These are phyloP conservation scores for Gossypium lobatum DNA, from an alignment of 441 rosid genomes.

Conservation along the genomic window DNA sequence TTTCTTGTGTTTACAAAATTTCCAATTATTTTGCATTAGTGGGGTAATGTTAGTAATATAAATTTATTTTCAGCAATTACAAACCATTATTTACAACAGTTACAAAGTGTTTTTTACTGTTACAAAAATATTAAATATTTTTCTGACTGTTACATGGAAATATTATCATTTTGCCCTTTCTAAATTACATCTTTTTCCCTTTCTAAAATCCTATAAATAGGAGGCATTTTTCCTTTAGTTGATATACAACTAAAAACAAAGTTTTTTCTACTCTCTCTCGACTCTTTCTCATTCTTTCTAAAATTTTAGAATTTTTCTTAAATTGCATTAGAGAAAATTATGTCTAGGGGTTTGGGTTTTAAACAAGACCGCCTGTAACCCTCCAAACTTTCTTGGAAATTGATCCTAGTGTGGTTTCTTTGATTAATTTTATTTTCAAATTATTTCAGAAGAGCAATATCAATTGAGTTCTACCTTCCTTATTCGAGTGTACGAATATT, in stretches of 20 bases:
- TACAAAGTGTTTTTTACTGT: background rate
- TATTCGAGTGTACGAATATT: no score
- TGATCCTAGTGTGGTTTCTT: background rate
- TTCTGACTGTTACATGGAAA: background rate
- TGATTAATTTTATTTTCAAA: background rate
- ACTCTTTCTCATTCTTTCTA: no score
- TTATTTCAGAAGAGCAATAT: no score
- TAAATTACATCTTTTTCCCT: background rate
- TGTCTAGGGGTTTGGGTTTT: background rate
- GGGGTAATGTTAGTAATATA: background rate
- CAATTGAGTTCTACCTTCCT: background rate
- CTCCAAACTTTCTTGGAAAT: background rate
- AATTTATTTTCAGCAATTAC: background rate
- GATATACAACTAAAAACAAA: background rate
- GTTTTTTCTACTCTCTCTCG: background rate
- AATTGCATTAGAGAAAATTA: background rate
- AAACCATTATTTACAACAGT: background rate
- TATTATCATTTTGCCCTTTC: background rate
- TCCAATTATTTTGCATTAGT: no score
- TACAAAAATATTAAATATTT: background rate
- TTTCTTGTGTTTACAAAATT: no score
- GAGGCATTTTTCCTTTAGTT: background rate
- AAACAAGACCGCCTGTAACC: background rate
- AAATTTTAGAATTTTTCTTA: background rate
- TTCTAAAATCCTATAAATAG: no score